Percentiles rank a stretch among this genome's conserved stretches.
These are phyloP conservation scores for Botryotinia calthae DNA, from an alignment of 2,329 filamentous ascomycete genomes.

Conservation along the genomic window DNA sequence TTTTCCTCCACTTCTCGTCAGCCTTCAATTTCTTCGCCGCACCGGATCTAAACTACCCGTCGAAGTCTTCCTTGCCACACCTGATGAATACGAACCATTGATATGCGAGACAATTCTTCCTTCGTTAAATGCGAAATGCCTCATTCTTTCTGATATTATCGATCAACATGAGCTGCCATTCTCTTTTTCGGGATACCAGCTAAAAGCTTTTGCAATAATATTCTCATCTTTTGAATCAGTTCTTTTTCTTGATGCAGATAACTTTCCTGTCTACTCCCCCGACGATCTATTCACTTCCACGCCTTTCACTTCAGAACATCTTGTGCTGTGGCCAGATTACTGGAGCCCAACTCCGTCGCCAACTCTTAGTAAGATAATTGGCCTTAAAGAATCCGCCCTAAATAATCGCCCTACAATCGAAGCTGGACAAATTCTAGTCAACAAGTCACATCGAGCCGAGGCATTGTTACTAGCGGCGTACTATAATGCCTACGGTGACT, in stretches of 20 bases:
- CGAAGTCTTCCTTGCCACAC: slow-evolving; percentile 43
- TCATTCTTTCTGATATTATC: slow-evolving; percentile 33
- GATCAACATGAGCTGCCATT: slow-evolving; percentile 30
- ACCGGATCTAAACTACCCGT: slow-evolving; percentile 41
- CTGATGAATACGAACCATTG: slow-evolving; percentile 40
- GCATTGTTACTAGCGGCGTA: slow-evolving; percentile 48
- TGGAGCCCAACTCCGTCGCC: slow-evolving; percentile 44
- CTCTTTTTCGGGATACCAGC: slow-evolving; percentile 34
- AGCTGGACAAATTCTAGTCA: slow-evolving; percentile 45
- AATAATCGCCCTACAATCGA: slow-evolving; percentile 37
- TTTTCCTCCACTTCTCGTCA: slow-evolving; percentile 42
- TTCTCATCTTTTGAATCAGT: slow-evolving; percentile 51
- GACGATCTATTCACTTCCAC: slow-evolving; percentile 43
- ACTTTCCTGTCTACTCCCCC: slow-evolving; percentile 45
- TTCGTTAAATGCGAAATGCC: slow-evolving; percentile 42
- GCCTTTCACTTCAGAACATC: slow-evolving; percentile 43
- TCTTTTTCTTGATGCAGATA: slow-evolving; percentile 50
- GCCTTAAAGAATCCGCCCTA: slow-evolving; percentile 4
- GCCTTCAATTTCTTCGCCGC: slow-evolving; percentile 43
- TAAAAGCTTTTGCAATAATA: slow-evolving; percentile 47
- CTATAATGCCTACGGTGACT: slow-evolving; percentile 47
- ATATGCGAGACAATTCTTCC: slow-evolving; percentile 43
- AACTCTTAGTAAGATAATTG: slow-evolving; percentile 13
- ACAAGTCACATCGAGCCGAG: slow-evolving; percentile 43
- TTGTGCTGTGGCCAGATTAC: slow-evolving; percentile 50